Conservation (phyloP, 805 yeast species). For the Saturnispora besseyi region DNA sequence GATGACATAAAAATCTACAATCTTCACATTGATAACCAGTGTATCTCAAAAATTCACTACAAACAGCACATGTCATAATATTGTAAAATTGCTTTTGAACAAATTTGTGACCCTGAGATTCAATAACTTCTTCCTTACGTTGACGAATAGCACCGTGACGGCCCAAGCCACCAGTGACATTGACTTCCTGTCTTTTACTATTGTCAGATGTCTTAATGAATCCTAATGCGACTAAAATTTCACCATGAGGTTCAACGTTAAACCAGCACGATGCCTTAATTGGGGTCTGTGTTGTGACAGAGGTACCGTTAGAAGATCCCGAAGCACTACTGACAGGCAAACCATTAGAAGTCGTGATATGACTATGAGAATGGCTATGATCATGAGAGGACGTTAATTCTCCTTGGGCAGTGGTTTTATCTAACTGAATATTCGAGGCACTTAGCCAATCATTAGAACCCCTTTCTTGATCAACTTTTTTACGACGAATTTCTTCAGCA, state of each 20-base stretch:
- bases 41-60: slow-evolving; percentile 89
- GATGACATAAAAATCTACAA: slow-evolving; percentile 72
- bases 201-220: slow-evolving; percentile 53
- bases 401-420: background rate
- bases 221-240: slow-evolving; percentile 65
- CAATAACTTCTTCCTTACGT: slow-evolving; percentile 82
- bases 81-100: slow-evolving; percentile 92
- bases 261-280: slow-evolving; percentile 66
- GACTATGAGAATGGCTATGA: background rate
- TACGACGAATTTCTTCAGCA: slow-evolving; percentile 89
- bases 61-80: slow-evolving; percentile 94
- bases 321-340: background rate
- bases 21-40: slow-evolving; percentile 84
- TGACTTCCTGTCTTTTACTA: slow-evolving; percentile 39
- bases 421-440: slow-evolving; percentile 46
- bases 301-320: background rate
- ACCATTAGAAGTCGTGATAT: background rate
- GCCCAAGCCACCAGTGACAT: slow-evolving; percentile 56
- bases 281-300: background rate
- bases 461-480: slow-evolving; percentile 66
- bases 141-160: slow-evolving; percentile 98
- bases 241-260: slow-evolving; percentile 90
- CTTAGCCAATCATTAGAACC: slow-evolving; percentile 81
- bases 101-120: slow-evolving; percentile 95
- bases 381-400: background rate